Conservation (phyloP, 768 basidiomycete genomes). For the Lactarius akahatsu region DNA sequence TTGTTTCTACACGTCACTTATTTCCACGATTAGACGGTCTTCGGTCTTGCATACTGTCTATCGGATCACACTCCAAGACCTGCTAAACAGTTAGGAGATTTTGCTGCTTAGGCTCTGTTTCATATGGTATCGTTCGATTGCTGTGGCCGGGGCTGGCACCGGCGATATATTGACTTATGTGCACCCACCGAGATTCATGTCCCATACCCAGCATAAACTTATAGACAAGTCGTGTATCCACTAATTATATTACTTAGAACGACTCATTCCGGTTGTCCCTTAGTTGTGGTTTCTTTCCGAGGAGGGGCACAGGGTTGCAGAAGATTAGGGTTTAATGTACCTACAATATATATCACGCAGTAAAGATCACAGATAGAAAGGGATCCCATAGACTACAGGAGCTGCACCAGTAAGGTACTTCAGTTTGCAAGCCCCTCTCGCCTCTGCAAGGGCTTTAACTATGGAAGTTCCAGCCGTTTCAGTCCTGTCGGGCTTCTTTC, state of each 20-base stretch:
- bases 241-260: background rate
- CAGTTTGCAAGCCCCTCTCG: constrained; percentile 82
- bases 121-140: no score
- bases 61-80: background rate
- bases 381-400: constrained; percentile 93
- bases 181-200: background rate
- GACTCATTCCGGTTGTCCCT: background rate
- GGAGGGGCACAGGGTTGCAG: background rate
- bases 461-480: constrained; percentile 46
- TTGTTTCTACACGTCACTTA: background rate
- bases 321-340: background rate
- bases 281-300: background rate
- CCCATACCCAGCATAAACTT: background rate
- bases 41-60: constrained; percentile 14
- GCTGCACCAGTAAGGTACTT: constrained; percentile 95
- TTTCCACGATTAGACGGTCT: background rate
- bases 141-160: background rate
- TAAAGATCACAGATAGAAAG: constrained; percentile 65
- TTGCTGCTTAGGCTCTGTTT: background rate
- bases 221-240: background rate
- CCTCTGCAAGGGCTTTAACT: constrained; percentile 74
- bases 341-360: background rate
- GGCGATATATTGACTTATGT: background rate
- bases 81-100: background rate
- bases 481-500: constrained; percentile 28